A percentile compares a stretch with the other conserved stretches of the same genome.
These are phyloP conservation scores for Acacia melanoxylon DNA, from an alignment of 306 rosid species.

Conservation along the genomic window DNA sequence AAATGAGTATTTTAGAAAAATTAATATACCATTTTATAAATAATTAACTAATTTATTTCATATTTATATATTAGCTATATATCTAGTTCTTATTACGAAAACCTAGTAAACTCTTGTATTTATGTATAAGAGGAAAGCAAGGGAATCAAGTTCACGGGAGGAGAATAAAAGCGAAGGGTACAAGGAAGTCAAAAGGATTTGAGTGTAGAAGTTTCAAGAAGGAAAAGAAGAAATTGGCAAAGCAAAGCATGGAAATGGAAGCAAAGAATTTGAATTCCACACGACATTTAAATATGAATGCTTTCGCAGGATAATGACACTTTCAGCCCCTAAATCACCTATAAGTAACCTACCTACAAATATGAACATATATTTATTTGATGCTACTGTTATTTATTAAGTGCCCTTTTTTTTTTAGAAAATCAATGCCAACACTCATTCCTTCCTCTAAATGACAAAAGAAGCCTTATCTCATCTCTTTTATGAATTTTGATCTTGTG, in stretches of 20 bases:
- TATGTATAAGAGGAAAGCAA: neutral
- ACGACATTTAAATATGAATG: constrained; percentile 29
- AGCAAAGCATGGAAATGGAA: neutral
- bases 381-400: no score
- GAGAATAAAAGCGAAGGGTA: neutral
- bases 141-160: neutral
- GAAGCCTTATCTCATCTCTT: neutral
- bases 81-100: neutral
- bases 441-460: neutral
- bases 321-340: neutral
- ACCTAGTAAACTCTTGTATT: neutral
- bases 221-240: neutral
- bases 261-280: constrained; percentile 31
- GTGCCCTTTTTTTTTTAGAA: no score
- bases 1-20: no score
- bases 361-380: no score
- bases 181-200: neutral
- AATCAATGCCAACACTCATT: neutral
- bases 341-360: neutral
- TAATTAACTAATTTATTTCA: no score
- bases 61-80: no score
- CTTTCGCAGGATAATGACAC: constrained; percentile 2
- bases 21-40: no score
- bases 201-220: no score
- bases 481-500: neutral